These are phyloP conservation scores for Lachancea fermentati DNA, from an alignment of 805 yeast species.

Conservation along the genomic window DNA sequence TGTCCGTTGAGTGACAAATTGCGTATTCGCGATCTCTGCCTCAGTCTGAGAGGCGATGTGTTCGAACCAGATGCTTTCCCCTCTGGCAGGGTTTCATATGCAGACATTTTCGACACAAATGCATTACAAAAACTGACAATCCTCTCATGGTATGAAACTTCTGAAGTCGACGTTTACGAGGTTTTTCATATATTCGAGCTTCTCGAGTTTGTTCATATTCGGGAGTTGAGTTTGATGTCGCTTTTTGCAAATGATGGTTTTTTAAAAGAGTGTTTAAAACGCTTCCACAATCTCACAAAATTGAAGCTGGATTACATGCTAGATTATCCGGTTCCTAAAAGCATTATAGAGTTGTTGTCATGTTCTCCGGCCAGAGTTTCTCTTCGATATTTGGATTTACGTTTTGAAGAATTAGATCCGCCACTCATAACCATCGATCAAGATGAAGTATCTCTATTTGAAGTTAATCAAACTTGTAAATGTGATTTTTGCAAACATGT, in stretches of 20 bases:
- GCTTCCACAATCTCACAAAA: constrained; percentile 24
- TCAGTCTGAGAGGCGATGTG: constrained; percentile 29
- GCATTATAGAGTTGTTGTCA: constrained; percentile 20
- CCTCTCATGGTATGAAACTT: constrained; percentile 35
- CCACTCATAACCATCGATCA: constrained; percentile 17
- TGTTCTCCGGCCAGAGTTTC: constrained; percentile 21
- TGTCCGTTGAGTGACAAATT: constrained; percentile 9
- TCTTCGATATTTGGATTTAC: constrained; percentile 32
- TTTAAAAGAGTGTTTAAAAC: constrained; percentile 23
- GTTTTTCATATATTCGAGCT: constrained; percentile 27
- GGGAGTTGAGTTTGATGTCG: constrained; percentile 32
- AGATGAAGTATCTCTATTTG: constrained; percentile 18
- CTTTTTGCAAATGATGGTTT: constrained; percentile 21
- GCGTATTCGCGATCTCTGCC: constrained; percentile 18
- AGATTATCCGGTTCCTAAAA: constrained; percentile 18
- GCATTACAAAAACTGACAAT: constrained; percentile 30
- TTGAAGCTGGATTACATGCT: constrained; percentile 34
- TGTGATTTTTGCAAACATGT: constrained; percentile 28
- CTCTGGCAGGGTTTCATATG: constrained; percentile 13
- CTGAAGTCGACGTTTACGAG: constrained; percentile 19
- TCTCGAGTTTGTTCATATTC: constrained; percentile 27
- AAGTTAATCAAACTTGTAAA: constrained; percentile 19
- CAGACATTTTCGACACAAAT: constrained; percentile 30
- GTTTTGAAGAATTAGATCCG: constrained; percentile 23
- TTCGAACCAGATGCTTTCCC: constrained; percentile 11